Base-by-base conservation (phyloP, 1,139 yeast species). In the Yamadazyma aaseri region DNA sequence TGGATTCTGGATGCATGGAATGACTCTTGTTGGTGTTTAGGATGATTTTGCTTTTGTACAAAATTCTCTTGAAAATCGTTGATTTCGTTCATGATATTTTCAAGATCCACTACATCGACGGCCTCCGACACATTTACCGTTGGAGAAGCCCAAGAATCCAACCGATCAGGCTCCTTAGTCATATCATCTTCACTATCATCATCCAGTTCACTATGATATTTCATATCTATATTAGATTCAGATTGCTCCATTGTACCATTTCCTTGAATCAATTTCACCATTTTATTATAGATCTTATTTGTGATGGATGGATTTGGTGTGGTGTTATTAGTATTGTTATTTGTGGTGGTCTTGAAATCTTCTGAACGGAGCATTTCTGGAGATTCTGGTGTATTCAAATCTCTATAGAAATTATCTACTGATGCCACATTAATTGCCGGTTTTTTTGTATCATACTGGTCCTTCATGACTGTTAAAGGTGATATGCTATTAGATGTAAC, bases 11-110 rank as follows among this genome's bases (percentile, higher is more conserved):
- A 20, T 12, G 38, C 34, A 4, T 37, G 18, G 16, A 20, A 26
- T 3, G 15, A 5, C 4, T 22, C 17, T 16, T 5, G 12, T 18
- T 34, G 35, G 2, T 40, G 40, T 6, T 37, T 33, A n/a, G 33
- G 26, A n/a, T 35, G 33, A 34, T 50, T 42, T 23, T 33, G 48
- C 31, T 56, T 56, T 26, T 56, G 50, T 3, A 61, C 59, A 42
- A 63, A 58, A 17, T 51, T 53, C 29, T 41, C 54, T 40, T 65
- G 70, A 37, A 64, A 61, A 8, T 55, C 60, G 23, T 53, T 52
- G 31, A 65, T 57, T 34, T 65, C 69, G 16, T 51, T 42, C 39
- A 63, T 46, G n/a, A 59, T 52, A 4, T 52, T 54, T 5, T 53
- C 42, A 15, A 56, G 32, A 25, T 48, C 38, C 6, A 34, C n/a